Conservation (phyloP, 1,139 yeast genomes). For the Candida sp. region DNA sequence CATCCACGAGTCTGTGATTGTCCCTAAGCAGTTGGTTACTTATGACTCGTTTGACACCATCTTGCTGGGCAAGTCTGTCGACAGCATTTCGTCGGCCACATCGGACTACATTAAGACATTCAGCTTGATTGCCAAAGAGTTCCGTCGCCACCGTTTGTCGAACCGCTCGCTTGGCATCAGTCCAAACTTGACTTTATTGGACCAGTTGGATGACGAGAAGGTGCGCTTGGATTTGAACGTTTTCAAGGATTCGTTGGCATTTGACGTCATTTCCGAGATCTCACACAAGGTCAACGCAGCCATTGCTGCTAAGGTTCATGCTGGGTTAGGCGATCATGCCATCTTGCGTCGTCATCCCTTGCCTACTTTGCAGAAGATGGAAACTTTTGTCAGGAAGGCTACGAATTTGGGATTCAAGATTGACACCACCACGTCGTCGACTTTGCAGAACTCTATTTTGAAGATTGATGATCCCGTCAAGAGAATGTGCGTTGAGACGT, state of each 20-base stretch:
- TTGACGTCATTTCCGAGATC: conserved; percentile 72
- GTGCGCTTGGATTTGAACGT: conserved; percentile 75
- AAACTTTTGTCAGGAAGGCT: conserved; percentile 75
- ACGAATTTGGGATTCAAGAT: conserved; percentile 67
- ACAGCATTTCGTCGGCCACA: conserved; percentile 57
- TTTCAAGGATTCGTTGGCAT: conserved; percentile 64
- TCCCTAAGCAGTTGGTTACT: conserved; percentile 59
- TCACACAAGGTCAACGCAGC: conserved; percentile 84
- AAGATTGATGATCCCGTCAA: conserved; percentile 63
- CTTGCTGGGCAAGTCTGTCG: conserved; percentile 34
- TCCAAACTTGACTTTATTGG: conserved; percentile 71
- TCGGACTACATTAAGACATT: conserved; percentile 70
- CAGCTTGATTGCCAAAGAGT: conserved; percentile 68
- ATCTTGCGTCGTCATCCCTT: conserved; percentile 87
- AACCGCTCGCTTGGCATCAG: conserved; percentile 50
- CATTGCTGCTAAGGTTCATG: conserved; percentile 80
- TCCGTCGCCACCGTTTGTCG: conserved; percentile 72
- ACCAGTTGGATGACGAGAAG: conserved; percentile 86
- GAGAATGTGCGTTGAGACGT: conserved; percentile 79
- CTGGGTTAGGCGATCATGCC: conserved; percentile 79
- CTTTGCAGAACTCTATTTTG: conserved; percentile 75
- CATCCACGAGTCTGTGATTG: conserved; percentile 75
- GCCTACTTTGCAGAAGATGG: conserved; percentile 84
- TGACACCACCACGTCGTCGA: conserved; percentile 77
- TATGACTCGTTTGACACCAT: conserved; percentile 60